Conservation (phyloP, 2,329 filamentous ascomycete species). For the Coniochaeta prunicola region DNA sequence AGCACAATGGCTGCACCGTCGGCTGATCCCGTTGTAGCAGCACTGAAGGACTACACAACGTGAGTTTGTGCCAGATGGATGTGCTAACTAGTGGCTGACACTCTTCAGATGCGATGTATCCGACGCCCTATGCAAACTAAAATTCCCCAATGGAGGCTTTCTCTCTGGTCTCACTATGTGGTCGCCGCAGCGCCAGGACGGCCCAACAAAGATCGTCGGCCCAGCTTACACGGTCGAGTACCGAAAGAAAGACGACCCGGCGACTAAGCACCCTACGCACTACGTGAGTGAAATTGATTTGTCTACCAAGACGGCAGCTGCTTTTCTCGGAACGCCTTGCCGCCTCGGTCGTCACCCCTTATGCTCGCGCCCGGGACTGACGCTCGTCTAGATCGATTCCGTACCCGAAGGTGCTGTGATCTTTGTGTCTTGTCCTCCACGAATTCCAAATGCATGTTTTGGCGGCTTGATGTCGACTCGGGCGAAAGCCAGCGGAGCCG, state of each 20-base stretch:
- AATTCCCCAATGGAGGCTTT: slow-evolving; percentile 42
- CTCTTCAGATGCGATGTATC: slow-evolving; percentile 37
- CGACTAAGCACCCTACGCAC: slow-evolving; percentile 35
- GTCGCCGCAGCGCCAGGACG: slow-evolving; percentile 43
- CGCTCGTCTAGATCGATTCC: slow-evolving; percentile 30
- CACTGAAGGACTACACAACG: slow-evolving; percentile 25
- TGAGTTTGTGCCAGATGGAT: slow-evolving; percentile 7
- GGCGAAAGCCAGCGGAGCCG: slow-evolving; percentile 34
- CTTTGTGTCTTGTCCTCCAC: slow-evolving; percentile 40
- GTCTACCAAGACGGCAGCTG: no score
- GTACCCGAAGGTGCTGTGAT: slow-evolving; percentile 38
- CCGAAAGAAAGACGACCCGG: slow-evolving; percentile 35
- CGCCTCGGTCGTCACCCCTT: no score
- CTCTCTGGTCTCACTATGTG: slow-evolving; percentile 46
- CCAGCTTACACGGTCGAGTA: slow-evolving; percentile 49
- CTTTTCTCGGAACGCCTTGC: background rate
- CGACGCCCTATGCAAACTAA: slow-evolving; percentile 43
- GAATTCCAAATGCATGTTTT: slow-evolving; percentile 42
- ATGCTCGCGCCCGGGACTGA: no score
- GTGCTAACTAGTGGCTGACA: background rate
- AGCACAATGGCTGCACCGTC: background rate
- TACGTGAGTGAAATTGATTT: slow-evolving; percentile 28
- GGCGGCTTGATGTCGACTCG: slow-evolving; percentile 46
- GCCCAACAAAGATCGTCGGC: slow-evolving; percentile 44
- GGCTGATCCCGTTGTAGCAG: slow-evolving; percentile 19